Evolutionary conservation across 2,329 filamentous ascomycete genomes (phyloP).

Genomic region (Ceratocystis lukuohia): DNA sequence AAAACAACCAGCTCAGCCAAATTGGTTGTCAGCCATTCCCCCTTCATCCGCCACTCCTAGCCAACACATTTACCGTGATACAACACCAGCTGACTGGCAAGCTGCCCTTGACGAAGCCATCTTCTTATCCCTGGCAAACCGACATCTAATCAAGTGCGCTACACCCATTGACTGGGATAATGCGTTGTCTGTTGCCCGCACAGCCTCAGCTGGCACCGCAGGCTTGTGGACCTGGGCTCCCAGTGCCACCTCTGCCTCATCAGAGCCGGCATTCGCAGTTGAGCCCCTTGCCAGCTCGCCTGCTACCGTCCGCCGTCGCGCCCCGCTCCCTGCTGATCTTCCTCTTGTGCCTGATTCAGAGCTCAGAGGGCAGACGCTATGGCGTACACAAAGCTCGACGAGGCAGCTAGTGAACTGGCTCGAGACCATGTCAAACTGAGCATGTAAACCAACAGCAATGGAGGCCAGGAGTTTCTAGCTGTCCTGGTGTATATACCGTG

Average conservation of each 20-base stretch:
- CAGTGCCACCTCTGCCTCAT: background rate
- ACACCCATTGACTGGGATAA: background rate
- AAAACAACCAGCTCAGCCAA: background rate
- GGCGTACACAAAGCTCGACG: background rate
- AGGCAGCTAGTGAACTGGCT: conserved; percentile 8
- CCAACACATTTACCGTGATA: conserved; percentile 21
- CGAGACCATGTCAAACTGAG: background rate
- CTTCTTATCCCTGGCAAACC: background rate
- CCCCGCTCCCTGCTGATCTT: conserved; percentile 1
- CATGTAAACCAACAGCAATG: background rate
- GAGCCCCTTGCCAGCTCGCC: background rate
- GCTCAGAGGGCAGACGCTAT: background rate
- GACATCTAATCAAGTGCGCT: background rate
- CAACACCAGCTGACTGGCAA: conserved; percentile 23
- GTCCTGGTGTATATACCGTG: too few species aligned
- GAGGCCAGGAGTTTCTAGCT: too few species aligned
- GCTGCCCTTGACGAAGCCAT: conserved; percentile 30
- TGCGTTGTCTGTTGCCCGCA: background rate
- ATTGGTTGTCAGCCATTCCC: background rate
- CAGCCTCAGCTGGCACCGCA: background rate
- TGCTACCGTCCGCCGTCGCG: background rate
- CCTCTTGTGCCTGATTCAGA: background rate
- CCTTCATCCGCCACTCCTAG: background rate
- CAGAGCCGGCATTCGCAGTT: background rate
- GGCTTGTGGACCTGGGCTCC: conserved; percentile 15